Conservation (phyloP, 106 monocot species). For the Dendrobium nobile region DNA sequence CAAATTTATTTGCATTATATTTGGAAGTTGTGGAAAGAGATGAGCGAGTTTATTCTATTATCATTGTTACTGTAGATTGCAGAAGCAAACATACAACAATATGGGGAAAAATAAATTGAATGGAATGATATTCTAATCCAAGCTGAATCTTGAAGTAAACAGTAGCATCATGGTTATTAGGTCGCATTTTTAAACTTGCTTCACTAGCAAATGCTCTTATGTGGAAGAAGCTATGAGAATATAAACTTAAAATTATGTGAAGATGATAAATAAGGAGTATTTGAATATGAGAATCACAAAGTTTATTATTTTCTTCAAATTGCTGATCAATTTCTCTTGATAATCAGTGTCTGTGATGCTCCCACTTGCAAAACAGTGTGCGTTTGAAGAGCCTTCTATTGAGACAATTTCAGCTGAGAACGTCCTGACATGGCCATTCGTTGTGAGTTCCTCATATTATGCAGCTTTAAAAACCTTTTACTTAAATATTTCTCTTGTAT, state of each 20-base stretch:
- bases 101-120: not conserved
- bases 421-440: constrained; percentile 91
- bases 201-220: not conserved
- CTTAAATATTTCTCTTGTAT: not conserved
- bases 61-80: not conserved
- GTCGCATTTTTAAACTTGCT: not conserved
- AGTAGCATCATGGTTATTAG: not conserved
- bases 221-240: not conserved
- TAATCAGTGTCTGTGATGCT: constrained; percentile 81
- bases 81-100: not conserved
- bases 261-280: not conserved
- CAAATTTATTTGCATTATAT: not conserved
- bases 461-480: not conserved
- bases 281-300: not conserved
- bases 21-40: not conserved
- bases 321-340: not conserved
- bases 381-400: constrained; percentile 85
- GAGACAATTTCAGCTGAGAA: constrained; percentile 86
- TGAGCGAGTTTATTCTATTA: not conserved
- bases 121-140: not conserved
- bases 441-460: constrained; percentile 33
- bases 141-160: not conserved
- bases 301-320: not conserved
- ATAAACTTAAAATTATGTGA: not conserved
- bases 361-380: constrained; percentile 95